Conservation (phyloP, 2,329 filamentous ascomycete species). For the Teratosphaeria viscida region DNA sequence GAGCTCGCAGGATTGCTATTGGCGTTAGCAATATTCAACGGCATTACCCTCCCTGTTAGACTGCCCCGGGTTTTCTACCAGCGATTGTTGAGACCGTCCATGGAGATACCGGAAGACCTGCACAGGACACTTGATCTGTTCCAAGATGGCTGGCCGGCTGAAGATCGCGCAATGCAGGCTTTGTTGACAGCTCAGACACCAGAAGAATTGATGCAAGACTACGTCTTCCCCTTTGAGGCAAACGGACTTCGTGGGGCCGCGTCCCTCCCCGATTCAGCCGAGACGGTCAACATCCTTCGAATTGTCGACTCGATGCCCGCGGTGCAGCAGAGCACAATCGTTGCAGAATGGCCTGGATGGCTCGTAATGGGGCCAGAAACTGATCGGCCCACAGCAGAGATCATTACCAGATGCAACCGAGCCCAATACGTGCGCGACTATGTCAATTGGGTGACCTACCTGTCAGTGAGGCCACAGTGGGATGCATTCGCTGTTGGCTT, state of each 20-base stretch:
- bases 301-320: not conserved
- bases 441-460: conserved; percentile 68
- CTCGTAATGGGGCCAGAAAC: conserved; percentile 29
- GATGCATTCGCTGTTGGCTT: conserved; percentile 76
- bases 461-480: conserved; percentile 67
- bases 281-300: not conserved
- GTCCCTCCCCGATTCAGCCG: not conserved
- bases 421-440: conserved; percentile 74
- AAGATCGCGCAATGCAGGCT: conserved; percentile 61
- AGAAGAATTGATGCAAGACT: conserved; percentile 67
- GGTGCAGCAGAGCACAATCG: not conserved
- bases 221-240: conserved; percentile 65
- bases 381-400: conserved; percentile 19
- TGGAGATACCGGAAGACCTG: conserved; percentile 38
- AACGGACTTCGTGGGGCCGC: conserved; percentile 39
- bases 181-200: conserved; percentile 45
- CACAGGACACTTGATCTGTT: conserved; percentile 56
- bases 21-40: conserved; percentile 85
- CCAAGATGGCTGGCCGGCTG: conserved; percentile 74
- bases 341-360: conserved; percentile 46
- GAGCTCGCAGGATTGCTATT: conserved; percentile 82
- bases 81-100: conserved; percentile 48
- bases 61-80: conserved; percentile 79
- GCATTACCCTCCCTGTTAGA: conserved; percentile 78
- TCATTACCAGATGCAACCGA: conserved; percentile 76